Base-by-base conservation (phyloP, 169 alveolate species). In the Babesia ovis region DNA sequence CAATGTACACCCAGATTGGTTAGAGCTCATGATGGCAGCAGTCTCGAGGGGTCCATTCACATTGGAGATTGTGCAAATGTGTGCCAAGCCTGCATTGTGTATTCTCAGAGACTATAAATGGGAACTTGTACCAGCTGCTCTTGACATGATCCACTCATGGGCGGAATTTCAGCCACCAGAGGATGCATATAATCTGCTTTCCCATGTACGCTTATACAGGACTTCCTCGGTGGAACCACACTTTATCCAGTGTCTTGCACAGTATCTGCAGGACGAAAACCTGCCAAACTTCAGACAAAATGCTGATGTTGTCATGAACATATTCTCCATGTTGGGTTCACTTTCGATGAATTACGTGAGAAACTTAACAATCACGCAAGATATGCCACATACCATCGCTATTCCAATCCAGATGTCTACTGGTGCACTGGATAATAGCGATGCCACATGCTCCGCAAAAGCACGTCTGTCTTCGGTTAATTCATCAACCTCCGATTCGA, bases 71-170 rank as follows among this genome's bases (percentile, higher is more conserved):
- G 74, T 45, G 22, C 14, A 6, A 22, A 48, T 46, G 51, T 64
- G 74, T 48, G 74, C 50, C 5, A n/a, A 20, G 37, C 74, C 74
- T 27, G 74, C 62, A 20, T n/a, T 64, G 29, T 64, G 74, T 61
- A 64, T 64, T 14, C 61, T 64, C 5, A 1, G 74, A 48, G 74
- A 64, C 35, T 64, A 43, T 48, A 43, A 64, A 34, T 64, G 74
- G 74, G 74, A 64, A 20, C 61, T 64, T 22, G 74, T 64, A 16
- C 45, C 74, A 2, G 61, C 60, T 23, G 74, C 61, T n/a, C 74
- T 64, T 27, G 74, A 64, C 25, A 46, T 64, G 74, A 35, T 64
- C 5, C 48, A 43, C 5, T 46, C 61, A 39, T 64, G 74, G 74
- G 25, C 42, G 32, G 74, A 64, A 16, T 46, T 31, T 61, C 51